Percentiles rank a stretch among this genome's conserved stretches.
Evolutionary conservation across 2,329 filamentous ascomycete species (phyloP).

Genomic region (Laburnicola sp.): DNA sequence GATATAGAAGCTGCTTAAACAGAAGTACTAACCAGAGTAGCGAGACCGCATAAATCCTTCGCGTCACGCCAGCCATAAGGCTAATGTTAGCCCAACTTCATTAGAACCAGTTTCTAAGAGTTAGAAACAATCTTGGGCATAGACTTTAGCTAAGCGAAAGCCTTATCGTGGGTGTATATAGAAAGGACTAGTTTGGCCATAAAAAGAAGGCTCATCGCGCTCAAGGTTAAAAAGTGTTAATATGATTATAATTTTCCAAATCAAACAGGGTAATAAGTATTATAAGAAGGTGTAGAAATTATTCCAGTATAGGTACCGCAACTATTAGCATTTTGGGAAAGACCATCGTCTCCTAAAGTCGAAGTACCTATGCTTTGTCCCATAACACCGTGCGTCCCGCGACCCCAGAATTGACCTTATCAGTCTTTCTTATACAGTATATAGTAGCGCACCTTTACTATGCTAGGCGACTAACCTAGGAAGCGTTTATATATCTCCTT

Average conservation of each 20-base stretch:
- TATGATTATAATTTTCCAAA: not conserved
- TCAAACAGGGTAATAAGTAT: conserved; percentile 1
- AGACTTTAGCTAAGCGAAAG: conserved; percentile 1
- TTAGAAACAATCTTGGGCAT: not conserved
- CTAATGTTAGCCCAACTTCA: too few relatives aligned
- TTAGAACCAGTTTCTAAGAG: too few relatives aligned
- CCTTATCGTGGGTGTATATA: conserved; percentile 3
- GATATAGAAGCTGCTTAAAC: not conserved
- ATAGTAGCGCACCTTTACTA: too few relatives aligned
- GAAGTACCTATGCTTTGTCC: too few relatives aligned
- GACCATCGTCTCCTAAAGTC: too few relatives aligned
- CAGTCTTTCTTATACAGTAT: too few relatives aligned
- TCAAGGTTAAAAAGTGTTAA: not conserved
- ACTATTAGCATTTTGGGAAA: not conserved
- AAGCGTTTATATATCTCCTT: too few relatives aligned
- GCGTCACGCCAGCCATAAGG: conserved; percentile 3
- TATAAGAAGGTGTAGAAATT: conserved; percentile 5
- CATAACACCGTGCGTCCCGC: too few relatives aligned
- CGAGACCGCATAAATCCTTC: conserved; percentile 9
- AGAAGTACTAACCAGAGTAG: conserved; percentile 11
- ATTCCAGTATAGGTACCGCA: conserved; percentile 4
- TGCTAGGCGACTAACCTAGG: too few relatives aligned
- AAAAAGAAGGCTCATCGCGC: conserved; percentile 2
- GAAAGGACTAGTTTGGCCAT: conserved; percentile 3
- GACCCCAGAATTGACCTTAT: too few relatives aligned